Base-by-base conservation (phyloP, 305 asterid genomes). In the Fraxinus ornus region DNA sequence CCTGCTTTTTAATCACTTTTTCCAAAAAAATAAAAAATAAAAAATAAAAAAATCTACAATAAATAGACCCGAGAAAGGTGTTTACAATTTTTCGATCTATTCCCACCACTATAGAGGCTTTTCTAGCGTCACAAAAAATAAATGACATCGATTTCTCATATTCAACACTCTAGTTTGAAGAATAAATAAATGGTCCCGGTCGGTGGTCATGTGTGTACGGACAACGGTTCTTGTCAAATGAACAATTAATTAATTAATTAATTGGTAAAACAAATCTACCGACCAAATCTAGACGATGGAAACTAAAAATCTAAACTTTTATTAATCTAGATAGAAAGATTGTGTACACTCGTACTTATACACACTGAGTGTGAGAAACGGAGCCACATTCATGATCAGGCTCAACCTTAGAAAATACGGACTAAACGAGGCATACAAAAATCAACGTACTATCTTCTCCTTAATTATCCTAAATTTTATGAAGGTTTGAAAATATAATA, bases 181-280 rank as follows among this genome's bases (percentile, higher is more conserved):
- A 49, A 4, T 15, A 49, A 80, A 62, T n/a, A n/a, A 57, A 55
- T 76, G 82, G 82, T 60, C 78, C 80, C 7, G 82, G 86, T 77
- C 88, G 88, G 88, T 80, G 82, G 88, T 83, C 76, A 30, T 17
- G 62, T 15, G 7, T 49, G 21, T 44, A 44, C 1, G 55, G 17
- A 10, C 3, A 8, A 39, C n/a, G n/a, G 55, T 12, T 44, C 55
- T 49, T 19, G 21, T 49, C 62, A 49, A 15, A 49, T 15, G 7
- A 49, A 49, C 0, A 24, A 24, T 24, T 24, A 47, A 15, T 3
- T 0, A 49, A 49, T 49, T 49, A 49, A 15, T 15, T 44, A 9
- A 4, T 3, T 49, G 21, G 21, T 49, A 1, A 15, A 15, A 2
- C 62, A 17, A 0, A 49, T 15, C 5, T 0, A 17, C 62, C 62